A percentile compares a stretch with the other conserved stretches of the same genome.
Evolutionary conservation across 176 grass and related monocot species (phyloP).

Genomic region (maize (Zea mays)): DNA sequence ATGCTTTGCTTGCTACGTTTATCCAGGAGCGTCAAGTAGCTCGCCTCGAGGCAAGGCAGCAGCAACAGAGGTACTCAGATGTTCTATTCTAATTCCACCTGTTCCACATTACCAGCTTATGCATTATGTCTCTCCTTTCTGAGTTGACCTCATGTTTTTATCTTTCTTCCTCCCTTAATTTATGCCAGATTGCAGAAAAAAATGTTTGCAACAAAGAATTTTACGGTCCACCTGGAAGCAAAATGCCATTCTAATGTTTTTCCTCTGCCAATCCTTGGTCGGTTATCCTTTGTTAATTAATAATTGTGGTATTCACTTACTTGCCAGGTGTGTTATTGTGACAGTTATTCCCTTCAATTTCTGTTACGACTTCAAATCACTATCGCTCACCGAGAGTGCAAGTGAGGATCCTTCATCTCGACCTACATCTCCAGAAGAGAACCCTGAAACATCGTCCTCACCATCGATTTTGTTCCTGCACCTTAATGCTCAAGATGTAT

Average conservation of each 20-base stretch:
- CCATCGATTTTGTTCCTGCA: slow-evolving; percentile 11
- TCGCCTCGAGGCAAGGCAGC: slow-evolving; percentile 47
- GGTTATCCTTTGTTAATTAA: not conserved
- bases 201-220: slow-evolving; percentile 21
- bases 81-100: not conserved
- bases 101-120: not conserved
- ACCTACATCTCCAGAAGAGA: slow-evolving; percentile 34
- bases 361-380: not conserved
- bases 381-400: not conserved
- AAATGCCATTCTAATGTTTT: not conserved
- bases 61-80: slow-evolving; percentile 40
- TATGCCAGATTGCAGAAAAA: slow-evolving; percentile 9
- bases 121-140: slow-evolving; percentile 21
- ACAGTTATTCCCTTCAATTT: slow-evolving; percentile 25
- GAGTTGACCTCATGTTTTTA: not conserved
- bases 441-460: not conserved
- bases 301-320: not conserved
- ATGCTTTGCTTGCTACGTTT: slow-evolving; percentile 6
- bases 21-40: slow-evolving; percentile 53
- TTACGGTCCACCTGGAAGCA: not conserved
- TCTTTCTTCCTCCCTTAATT: not conserved
- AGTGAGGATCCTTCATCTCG: slow-evolving; percentile 23
- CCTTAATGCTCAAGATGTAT: slow-evolving; percentile 21
- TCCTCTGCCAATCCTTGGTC: not conserved
- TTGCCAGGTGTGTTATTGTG: slow-evolving; percentile 27